Evolutionary conservation across 2,329 filamentous ascomycete genomes (phyloP), one percentile per base, ranked within the genome.

Genomic region (Colletotrichum gigasporum): DNA sequence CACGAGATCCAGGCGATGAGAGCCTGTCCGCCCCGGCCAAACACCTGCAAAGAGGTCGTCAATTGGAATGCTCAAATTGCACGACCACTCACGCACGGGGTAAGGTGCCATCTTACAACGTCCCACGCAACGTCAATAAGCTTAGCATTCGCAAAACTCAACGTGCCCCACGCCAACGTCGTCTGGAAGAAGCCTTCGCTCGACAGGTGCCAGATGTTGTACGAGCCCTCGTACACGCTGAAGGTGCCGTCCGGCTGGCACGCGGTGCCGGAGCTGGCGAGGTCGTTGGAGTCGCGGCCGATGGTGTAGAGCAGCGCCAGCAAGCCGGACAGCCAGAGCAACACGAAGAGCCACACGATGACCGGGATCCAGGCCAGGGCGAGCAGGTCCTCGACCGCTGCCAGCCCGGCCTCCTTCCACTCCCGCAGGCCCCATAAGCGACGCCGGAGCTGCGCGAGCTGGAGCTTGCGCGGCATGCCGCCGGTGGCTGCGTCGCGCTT

Each of bases 51-150:
- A 35, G n/a, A n/a, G n/a, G 7, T 11, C 14, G 18, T 24, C 8
- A 24, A 20, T n/a, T n/a, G n/a, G n/a, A 12, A 37, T 24, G 18
- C 12, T 26, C n/a, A 14, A 10, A 3, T 7, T 24, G 16, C 7
- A 11, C 45, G 22, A 10, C 30, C 2, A 24, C n/a, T n/a, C 22
- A n/a, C 5, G 4, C 16, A 5, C 39, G 20, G 11, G 4, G 10
- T 7, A 6, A 22, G 41, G 20, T 5, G 5, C 7, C 5, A 22
- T 61, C 70, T 65, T 52, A 74, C 72, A 37, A 74, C 48, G 48
- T 74, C 69, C 70, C 69, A 73, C 3, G 58, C 64, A n/a, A 74
- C 61, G 51, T 74, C 71, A 58, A 74, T 68, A 5, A 69, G 51
- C 28, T 74, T 74, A 4, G 68, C 72, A 18, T 68, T 42, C 2